phyloP scores from a whole-genome alignment of 441 rosid genomes.

The Populus hybrid region DNA sequence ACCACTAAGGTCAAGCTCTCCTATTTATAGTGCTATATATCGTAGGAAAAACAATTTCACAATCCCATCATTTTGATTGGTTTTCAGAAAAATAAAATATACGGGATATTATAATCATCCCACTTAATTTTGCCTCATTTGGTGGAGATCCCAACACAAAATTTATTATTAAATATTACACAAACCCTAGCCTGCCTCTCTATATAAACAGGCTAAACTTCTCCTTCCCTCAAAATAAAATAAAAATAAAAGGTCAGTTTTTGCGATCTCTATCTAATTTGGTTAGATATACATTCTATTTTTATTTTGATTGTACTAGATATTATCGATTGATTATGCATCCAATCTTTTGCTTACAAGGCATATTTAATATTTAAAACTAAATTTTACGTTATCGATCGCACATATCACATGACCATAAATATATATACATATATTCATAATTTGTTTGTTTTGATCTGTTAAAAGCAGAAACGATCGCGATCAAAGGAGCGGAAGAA shows the following conservation, averaged over 20 bases:
- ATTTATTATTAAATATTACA: constrained; percentile 5
- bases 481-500: constrained; percentile 4
- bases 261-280: neutral
- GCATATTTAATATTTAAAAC: neutral
- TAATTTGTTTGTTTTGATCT: neutral
- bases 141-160: constrained; percentile 27
- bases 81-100: neutral
- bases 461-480: neutral
- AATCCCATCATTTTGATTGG: constrained; percentile 16
- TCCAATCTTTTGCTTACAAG: neutral
- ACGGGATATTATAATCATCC: constrained; percentile 14
- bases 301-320: neutral
- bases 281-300: neutral
- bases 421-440: neutral
- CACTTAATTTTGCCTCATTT: constrained; percentile 28
- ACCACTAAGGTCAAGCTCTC: constrained; percentile 25
- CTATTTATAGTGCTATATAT: constrained; percentile 24
- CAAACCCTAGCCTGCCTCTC: constrained; percentile 5
- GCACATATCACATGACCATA: neutral
- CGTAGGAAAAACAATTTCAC: constrained; percentile 15
- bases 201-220: neutral
- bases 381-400: neutral
- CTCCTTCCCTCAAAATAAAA: neutral
- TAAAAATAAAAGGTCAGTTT: neutral
- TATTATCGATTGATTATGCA: neutral